These are phyloP conservation scores for Isabelozyma rhagii DNA, from an alignment of 805 yeast species.

Conservation along the genomic window DNA sequence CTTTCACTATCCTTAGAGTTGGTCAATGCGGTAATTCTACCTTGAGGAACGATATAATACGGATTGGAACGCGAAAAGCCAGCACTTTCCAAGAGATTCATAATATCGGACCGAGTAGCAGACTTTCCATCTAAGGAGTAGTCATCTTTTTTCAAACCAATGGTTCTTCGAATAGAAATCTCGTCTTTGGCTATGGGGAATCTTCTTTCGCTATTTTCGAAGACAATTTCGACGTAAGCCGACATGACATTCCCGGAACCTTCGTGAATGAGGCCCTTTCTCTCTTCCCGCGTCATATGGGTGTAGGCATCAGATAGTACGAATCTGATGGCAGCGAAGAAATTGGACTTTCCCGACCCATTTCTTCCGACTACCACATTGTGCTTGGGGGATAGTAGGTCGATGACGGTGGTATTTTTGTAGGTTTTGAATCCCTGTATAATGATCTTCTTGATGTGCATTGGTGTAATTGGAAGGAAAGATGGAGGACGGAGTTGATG, in stretches of 20 bases:
- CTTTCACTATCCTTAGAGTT: constrained; percentile 87
- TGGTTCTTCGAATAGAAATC: constrained; percentile 77
- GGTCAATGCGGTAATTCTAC: constrained; percentile 82
- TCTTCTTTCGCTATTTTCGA: constrained; percentile 76
- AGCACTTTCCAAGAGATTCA: constrained; percentile 81
- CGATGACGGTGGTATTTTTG: constrained; percentile 75
- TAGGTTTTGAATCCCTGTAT: constrained; percentile 95
- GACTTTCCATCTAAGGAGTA: constrained; percentile 78
- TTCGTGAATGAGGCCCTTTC: constrained; percentile 84
- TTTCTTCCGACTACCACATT: constrained; percentile 86
- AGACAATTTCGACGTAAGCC: constrained; percentile 86
- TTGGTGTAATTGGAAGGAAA: constrained; percentile 6
- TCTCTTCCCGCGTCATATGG: constrained; percentile 77
- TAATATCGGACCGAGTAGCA: constrained; percentile 75
- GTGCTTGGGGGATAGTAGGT: constrained; percentile 71
- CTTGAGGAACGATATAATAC: constrained; percentile 96
- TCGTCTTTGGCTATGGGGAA: constrained; percentile 69
- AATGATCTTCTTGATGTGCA: constrained; percentile 52
- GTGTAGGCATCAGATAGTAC: constrained; percentile 88
- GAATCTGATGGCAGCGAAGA: constrained; percentile 92
- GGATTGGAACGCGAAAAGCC: constrained; percentile 91
- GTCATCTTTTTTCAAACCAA: constrained; percentile 91
- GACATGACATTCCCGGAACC: constrained; percentile 89
- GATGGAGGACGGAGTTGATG: neutral
- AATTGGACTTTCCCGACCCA: constrained; percentile 96